Base-by-base conservation (phyloP, 208 protist species). In the Leishmania mexicana region DNA sequence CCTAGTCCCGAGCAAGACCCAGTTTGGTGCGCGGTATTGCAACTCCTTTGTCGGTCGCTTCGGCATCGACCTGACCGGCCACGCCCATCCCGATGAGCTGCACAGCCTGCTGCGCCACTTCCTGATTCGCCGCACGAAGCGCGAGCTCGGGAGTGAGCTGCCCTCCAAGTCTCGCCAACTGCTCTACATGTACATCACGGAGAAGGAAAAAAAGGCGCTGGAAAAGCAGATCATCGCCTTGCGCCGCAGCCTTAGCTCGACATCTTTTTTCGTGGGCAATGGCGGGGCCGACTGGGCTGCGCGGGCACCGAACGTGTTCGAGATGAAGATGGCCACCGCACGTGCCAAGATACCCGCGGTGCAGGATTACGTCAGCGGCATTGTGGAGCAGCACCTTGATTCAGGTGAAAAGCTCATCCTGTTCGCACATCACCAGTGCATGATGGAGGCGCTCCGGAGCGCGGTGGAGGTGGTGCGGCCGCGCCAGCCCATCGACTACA, bases 81-180 rank as follows among this genome's bases (percentile, higher is more conserved):
- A 97, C 84, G 94, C 91, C 1, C 84, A 99, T 83, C 83, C 94
- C 15, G 91, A 93, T 74, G 98, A 99, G 85, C 84, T 99, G n/a
- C 90, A 99, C 78, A 83, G 94, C 65, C 72, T 99, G 53, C 80
- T 99, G 54, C 84, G 85, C 49, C 82, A 96, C 72, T 93, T 97
- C 60, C 95, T 99, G 85, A 99, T 99, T 82, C 90, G 98, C 31
- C 95, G 98, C 64, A 95, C 95, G 0, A 99, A 99, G 89, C 75
- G 81, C 71, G 92, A 98, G 75, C 89, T 99, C 5, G 80, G 96
- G 47, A 73, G n/a, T 64, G 93, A 98, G 83, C 89, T 99, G 71
- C 95, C 93, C 17, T 95, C 92, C 47, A 98, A 98, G 87, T 91
- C 85, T 28, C 88, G 96, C 6, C 91, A 95, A 85, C 86, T 96